Evolutionary conservation across 305 asterid species (phyloP).

Genomic region (Fraxinus latifolia): DNA sequence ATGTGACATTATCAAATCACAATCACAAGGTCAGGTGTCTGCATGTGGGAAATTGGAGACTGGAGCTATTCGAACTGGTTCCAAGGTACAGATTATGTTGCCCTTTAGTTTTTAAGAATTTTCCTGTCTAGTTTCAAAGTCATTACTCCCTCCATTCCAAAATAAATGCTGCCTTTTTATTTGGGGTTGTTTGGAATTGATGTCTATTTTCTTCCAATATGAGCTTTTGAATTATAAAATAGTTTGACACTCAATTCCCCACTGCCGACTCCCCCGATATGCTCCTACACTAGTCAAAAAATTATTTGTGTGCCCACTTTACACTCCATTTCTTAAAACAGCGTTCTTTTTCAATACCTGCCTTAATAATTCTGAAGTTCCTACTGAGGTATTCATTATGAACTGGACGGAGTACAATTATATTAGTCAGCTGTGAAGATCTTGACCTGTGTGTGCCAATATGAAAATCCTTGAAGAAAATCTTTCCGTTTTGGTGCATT

Average conservation of each 20-base stretch:
- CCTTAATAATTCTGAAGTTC: neutral
- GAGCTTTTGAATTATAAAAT: neutral
- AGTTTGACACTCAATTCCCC: neutral
- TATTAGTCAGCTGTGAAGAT: neutral
- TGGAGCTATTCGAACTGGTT: slow-evolving; percentile 81
- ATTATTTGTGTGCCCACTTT: neutral
- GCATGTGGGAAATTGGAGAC: slow-evolving; percentile 84
- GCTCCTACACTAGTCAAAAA: neutral
- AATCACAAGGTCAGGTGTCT: slow-evolving; percentile 74
- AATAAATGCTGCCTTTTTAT: slow-evolving; percentile 10
- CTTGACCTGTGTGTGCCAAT: neutral
- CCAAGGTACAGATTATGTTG: slow-evolving; percentile 52
- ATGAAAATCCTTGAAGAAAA: neutral
- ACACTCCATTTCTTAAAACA: neutral
- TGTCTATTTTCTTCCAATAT: neutral
- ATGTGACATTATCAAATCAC: slow-evolving; percentile 76
- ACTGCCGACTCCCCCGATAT: neutral
- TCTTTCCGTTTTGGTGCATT: neutral
- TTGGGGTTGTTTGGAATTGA: slow-evolving; percentile 18
- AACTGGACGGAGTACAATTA: neutral
- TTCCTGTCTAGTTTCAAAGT: slow-evolving; percentile 8
- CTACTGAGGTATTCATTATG: neutral
- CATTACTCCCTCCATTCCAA: slow-evolving; percentile 12
- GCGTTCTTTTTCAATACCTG: neutral
- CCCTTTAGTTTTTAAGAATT: slow-evolving; percentile 7